Conservation (phyloP, 2,329 filamentous ascomycete genomes). For the Pseudogymnoascus sp. region DNA sequence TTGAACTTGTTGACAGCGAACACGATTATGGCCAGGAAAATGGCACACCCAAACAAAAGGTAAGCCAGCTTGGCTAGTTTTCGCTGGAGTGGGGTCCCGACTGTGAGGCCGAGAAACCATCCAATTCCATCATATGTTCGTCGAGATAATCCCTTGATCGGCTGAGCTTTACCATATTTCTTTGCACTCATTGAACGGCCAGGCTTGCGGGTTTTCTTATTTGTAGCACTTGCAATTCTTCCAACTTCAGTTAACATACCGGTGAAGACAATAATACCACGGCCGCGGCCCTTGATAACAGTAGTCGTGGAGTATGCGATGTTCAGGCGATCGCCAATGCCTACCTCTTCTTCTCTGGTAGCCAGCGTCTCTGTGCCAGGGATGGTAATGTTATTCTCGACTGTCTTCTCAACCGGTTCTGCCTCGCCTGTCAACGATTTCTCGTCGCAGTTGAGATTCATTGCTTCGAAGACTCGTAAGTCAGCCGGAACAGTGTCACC, state of each 20-base stretch:
- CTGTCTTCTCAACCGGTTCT: conserved; percentile 83
- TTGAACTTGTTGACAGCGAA: conserved; percentile 38
- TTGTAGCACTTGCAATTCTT: conserved; percentile 42
- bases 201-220: conserved; percentile 43
- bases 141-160: conserved; percentile 41
- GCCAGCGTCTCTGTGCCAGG: conserved; percentile 20
- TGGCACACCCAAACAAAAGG: conserved; percentile 50
- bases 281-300: conserved; percentile 45
- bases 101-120: conserved; percentile 48
- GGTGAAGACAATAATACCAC: conserved; percentile 44
- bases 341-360: conserved; percentile 34
- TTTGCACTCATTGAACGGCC: conserved; percentile 37
- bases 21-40: conserved; percentile 32
- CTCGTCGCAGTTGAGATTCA: conserved; percentile 66
- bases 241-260: conserved; percentile 51
- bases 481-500: conserved; percentile 96
- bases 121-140: conserved; percentile 40
- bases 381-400: conserved; percentile 33
- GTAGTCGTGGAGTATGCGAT: conserved; percentile 47
- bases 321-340: conserved; percentile 46
- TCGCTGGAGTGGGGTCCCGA: conserved; percentile 56
- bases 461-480: conserved; percentile 46
- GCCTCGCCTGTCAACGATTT: conserved; percentile 98
- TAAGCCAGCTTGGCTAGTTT: conserved; percentile 58
- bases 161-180: conserved; percentile 35